These are phyloP conservation scores for Fomitopsis schrenkii DNA, from an alignment of 1,284 basidiomycete species.

Conservation along the genomic window DNA sequence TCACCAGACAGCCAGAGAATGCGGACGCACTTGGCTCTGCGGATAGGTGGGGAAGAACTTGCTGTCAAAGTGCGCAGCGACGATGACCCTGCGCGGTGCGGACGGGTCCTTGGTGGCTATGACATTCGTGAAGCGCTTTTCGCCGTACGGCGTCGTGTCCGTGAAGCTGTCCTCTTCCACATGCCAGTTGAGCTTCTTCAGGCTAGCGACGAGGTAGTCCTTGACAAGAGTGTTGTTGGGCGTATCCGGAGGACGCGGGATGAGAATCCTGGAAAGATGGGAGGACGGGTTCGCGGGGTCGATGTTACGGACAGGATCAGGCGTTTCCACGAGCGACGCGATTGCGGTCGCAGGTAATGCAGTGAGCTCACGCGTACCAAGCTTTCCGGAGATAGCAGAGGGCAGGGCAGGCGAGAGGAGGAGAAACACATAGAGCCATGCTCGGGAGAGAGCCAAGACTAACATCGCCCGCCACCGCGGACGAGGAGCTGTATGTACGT, in stretches of 20 bases:
- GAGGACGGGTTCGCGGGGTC: conserved; percentile 62
- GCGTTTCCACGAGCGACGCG: conserved; percentile 42
- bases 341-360: conserved; percentile 51
- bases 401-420: background rate
- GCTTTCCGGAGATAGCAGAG: conserved; percentile 9
- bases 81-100: conserved; percentile 79
- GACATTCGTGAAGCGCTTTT: conserved; percentile 83
- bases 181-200: conserved; percentile 79
- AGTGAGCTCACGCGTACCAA: conserved; percentile 34
- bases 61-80: conserved; percentile 95
- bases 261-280: conserved; percentile 77
- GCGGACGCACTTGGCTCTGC: conserved; percentile 58
- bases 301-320: conserved; percentile 63
- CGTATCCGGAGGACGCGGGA: conserved; percentile 74
- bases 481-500: background rate
- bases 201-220: conserved; percentile 67
- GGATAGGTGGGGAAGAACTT: conserved; percentile 82
- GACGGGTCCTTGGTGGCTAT: conserved; percentile 90
- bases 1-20: background rate
- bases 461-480: background rate
- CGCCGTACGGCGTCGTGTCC: conserved; percentile 81
- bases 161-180: conserved; percentile 81
- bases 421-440: background rate
- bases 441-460: background rate
- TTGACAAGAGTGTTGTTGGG: conserved; percentile 77